Base-by-base conservation (phyloP, 2,329 filamentous ascomycete genomes). In the Phialophora verrucosa region DNA sequence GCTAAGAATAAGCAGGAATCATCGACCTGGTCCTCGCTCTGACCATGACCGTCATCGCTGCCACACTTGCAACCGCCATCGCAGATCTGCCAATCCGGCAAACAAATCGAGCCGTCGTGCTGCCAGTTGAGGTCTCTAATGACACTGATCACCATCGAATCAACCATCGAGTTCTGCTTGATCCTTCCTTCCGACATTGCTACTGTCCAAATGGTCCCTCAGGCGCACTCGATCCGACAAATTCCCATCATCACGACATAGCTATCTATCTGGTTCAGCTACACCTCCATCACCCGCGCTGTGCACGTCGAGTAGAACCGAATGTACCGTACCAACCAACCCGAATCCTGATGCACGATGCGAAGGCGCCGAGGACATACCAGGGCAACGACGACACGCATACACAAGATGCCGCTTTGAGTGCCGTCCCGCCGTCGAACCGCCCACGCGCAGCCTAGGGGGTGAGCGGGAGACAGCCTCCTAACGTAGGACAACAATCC, bases 21-120 rank as follows among this genome's bases (percentile, higher is more conserved):
- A 31, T 32, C 42, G 44, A 14, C 58, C 58, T n/a, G 58, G 58
- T 10, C 10, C 42, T 12, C 11, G 27, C 11, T 4, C 25, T 23
- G 27, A 35, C 17, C 14, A 60, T 51, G 58, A 60, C n/a, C 17
- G 31, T 25, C 58, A 25, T 23, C 44, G 44, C 35, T 60, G 58
- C 29, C 17, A 29, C 27, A 51, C 44, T 31, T 60, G 58, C 31
- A 35, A 3, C n/a, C 42, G 12, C 44, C 25, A n/a, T 10, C 5
- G 44, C 10, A 25, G 20, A 51, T 51, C 49, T 8, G 49, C 20
- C 8, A 59, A 20, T 44, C 31, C 23, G 17, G 17, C 53, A 11
- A 29, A 20, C 12, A 20, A 17, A n/a, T 55, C 29, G 29, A 35
- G 8, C 20, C 49, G 49, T 23, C 25, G 20, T 17, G 20, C 25